Evolutionary conservation across 1,284 basidiomycete genomes (phyloP).

Genomic region (Trametes pubescens): DNA sequence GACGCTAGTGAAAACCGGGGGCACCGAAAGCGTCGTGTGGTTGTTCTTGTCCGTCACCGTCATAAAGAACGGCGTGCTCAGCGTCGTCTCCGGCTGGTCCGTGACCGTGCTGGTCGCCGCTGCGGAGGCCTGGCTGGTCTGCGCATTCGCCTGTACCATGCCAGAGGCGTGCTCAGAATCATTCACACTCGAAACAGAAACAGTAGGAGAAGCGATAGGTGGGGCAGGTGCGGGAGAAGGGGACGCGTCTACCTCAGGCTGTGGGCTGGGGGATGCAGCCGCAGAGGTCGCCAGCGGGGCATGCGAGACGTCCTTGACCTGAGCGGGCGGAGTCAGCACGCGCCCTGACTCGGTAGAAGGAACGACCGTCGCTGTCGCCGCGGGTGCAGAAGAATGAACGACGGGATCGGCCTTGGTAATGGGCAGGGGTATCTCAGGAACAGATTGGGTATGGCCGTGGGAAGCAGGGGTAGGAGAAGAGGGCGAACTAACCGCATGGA

Average conservation of each 20-base stretch:
- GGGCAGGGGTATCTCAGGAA: constrained; percentile 25
- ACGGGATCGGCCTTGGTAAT: constrained; percentile 17
- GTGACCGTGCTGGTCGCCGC: constrained; percentile 53
- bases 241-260: constrained; percentile 17
- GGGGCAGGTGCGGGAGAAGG: constrained; percentile 6
- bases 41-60: constrained; percentile 50
- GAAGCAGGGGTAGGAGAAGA: constrained; percentile 25
- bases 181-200: constrained; percentile 14
- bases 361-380: constrained; percentile 3
- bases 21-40: constrained; percentile 47
- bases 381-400: constrained; percentile 11
- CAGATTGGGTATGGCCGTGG: constrained; percentile 24
- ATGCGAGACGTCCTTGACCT: constrained; percentile 20
- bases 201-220: constrained; percentile 6
- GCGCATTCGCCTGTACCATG: constrained; percentile 33
- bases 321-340: constrained; percentile 22
- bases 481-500: constrained; percentile 32
- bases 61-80: constrained; percentile 50
- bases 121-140: constrained; percentile 21
- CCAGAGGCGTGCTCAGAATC: constrained; percentile 26
- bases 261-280: background rate
- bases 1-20: constrained; percentile 55
- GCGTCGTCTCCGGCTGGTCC: constrained; percentile 52
- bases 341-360: constrained; percentile 22
- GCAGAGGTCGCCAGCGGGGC: constrained; percentile 1